These are phyloP conservation scores for Gossypium raimondii DNA, from an alignment of 345 rosid species.

Conservation along the genomic window DNA sequence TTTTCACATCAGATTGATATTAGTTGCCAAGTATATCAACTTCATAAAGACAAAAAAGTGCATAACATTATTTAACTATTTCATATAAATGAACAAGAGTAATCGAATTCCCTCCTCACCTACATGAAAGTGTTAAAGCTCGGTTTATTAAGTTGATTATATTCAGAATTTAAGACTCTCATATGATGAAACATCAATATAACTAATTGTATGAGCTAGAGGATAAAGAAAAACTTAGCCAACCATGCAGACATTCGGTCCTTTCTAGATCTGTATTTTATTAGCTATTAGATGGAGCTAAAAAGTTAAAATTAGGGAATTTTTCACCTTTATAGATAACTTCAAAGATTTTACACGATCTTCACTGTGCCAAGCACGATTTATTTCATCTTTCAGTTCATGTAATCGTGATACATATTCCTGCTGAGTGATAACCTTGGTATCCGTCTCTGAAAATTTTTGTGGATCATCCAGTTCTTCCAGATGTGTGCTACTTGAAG, in stretches of 20 bases:
- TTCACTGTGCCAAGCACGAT: conserved; percentile 61
- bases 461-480: conserved; percentile 57
- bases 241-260: background rate
- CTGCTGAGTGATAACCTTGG: conserved; percentile 49
- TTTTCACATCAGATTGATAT: conserved; percentile 10
- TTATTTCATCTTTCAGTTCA: conserved; percentile 75
- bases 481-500: conserved; percentile 36
- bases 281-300: conserved; percentile 10
- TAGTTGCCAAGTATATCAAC: background rate
- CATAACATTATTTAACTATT: background rate
- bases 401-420: conserved; percentile 69
- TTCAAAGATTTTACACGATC: conserved; percentile 83
- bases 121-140: background rate
- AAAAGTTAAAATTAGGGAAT: conserved; percentile 6
- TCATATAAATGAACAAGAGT: background rate
- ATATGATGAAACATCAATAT: background rate
- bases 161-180: background rate
- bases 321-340: conserved; percentile 67
- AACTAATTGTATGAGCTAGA: background rate
- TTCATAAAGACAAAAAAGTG: background rate
- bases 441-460: conserved; percentile 46
- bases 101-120: background rate
- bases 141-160: background rate
- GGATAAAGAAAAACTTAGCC: background rate
- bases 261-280: background rate